These are phyloP conservation scores for Saccharomycopsis sp. DNA, from an alignment of 805 yeast species.

Conservation along the genomic window DNA sequence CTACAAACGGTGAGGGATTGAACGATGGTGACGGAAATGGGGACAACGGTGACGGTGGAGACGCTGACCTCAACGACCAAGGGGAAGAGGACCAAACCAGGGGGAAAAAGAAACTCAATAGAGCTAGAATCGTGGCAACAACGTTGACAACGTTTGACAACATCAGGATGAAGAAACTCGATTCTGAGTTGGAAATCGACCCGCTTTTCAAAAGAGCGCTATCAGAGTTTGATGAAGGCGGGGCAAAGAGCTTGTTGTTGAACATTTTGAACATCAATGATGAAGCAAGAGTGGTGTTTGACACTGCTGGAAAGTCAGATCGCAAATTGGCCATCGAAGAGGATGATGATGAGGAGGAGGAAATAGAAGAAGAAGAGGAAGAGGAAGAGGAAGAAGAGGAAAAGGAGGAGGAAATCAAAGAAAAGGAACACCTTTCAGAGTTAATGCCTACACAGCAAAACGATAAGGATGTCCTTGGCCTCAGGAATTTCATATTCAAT, in stretches of 20 bases:
- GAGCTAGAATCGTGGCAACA: constrained; percentile 29
- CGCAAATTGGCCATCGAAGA: not conserved
- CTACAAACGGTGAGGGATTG: constrained; percentile 19
- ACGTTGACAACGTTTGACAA: constrained; percentile 44
- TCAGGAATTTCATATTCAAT: constrained; percentile 16
- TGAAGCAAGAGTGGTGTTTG: constrained; percentile 40
- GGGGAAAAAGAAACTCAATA: constrained; percentile 26
- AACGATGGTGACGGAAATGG: constrained; percentile 14
- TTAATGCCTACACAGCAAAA: constrained; percentile 12
- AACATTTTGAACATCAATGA: constrained; percentile 44
- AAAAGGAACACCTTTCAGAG: not conserved
- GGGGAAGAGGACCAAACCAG: constrained; percentile 22
- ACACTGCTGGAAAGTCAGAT: constrained; percentile 34
- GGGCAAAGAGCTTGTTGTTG: constrained; percentile 59
- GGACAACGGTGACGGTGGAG: constrained; percentile 23
- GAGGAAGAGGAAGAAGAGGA: constrained; percentile 21
- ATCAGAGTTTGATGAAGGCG: constrained; percentile 77
- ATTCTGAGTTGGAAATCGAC: constrained; percentile 58
- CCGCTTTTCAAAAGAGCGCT: constrained; percentile 68
- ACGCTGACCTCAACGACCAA: constrained; percentile 24
- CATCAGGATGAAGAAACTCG: constrained; percentile 46
- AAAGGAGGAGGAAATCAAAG: constrained; percentile 10
- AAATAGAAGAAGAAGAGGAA: constrained; percentile 21
- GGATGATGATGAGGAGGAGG: constrained; percentile 15
- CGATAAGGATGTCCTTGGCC: constrained; percentile 9